A percentile compares a stretch with the other conserved stretches of the same genome.
phyloP scores from a whole-genome alignment of 306 rosid species.

The Trifolium repens region DNA sequence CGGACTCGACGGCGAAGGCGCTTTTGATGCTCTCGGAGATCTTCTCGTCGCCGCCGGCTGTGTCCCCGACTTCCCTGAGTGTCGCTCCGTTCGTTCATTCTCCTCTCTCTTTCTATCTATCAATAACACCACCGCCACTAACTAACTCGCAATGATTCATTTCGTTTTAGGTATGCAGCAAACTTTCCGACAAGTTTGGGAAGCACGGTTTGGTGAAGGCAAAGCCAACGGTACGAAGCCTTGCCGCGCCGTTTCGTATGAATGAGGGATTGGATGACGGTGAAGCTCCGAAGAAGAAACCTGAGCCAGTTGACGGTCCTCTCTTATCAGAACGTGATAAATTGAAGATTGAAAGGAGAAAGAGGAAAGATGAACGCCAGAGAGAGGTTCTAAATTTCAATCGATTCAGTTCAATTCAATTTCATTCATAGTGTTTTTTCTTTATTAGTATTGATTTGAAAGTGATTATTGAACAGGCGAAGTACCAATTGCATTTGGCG shows the following conservation, averaged over 20 bases:
- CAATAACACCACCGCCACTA: not conserved
- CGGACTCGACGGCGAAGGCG: constrained; percentile 89
- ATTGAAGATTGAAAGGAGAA: constrained; percentile 74
- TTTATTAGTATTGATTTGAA: not conserved
- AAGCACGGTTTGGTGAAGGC: constrained; percentile 84
- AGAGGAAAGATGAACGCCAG: constrained; percentile 95
- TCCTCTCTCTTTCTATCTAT: not conserved
- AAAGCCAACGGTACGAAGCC: constrained; percentile 83
- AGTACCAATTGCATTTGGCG: constrained; percentile 82
- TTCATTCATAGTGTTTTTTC: not conserved
- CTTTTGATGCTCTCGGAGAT: constrained; percentile 85
- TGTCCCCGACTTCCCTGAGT: constrained; percentile 72
- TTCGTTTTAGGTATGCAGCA: constrained; percentile 73
- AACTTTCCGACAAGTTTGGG: constrained; percentile 78
- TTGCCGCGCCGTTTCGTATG: constrained; percentile 89
- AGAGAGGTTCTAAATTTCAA: constrained; percentile 70
- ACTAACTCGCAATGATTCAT: not conserved
- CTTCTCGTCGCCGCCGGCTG: constrained; percentile 89
- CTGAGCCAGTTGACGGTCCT: constrained; percentile 87
- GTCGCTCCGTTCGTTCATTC: constrained; percentile 72
- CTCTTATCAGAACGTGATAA: constrained; percentile 82
- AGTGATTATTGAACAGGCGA: constrained; percentile 54
- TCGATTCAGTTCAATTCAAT: not conserved
- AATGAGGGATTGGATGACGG: constrained; percentile 88
- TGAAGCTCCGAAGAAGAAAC: constrained; percentile 79